phyloP scores from a whole-genome alignment of 163 green algal genomes.

The Scenedesmus sp. region DNA sequence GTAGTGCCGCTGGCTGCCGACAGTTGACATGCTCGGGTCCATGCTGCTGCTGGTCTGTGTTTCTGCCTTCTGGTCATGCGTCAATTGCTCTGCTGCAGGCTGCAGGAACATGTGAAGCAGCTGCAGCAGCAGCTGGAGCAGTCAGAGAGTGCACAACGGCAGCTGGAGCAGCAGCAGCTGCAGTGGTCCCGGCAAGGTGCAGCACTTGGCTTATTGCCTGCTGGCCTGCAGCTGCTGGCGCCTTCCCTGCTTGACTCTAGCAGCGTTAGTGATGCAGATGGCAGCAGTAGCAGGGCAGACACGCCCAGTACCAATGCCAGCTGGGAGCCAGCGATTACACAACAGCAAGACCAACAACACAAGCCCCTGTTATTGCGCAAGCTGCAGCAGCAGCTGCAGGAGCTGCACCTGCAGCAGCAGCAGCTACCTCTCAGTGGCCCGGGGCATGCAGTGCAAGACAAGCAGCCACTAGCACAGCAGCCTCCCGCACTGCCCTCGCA shows the following conservation, averaged over 20 bases:
- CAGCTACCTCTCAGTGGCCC: background rate
- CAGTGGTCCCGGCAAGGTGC: background rate
- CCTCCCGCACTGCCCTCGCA: no score
- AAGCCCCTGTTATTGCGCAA: background rate
- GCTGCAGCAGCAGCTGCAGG: slow-evolving; percentile 17
- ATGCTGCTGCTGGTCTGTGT: background rate
- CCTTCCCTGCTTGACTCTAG: background rate
- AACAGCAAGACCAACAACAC: slow-evolving; percentile 3
- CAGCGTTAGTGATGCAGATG: background rate
- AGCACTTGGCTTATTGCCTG: background rate
- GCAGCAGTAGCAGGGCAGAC: background rate
- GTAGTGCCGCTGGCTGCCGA: no score
- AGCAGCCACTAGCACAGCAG: no score
- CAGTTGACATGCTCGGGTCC: background rate
- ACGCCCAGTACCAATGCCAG: background rate
- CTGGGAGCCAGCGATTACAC: background rate
- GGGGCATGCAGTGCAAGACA: background rate
- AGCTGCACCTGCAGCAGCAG: background rate
- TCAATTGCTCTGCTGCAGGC: background rate
- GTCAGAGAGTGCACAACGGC: background rate
- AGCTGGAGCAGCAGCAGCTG: background rate
- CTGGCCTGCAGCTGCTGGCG: background rate
- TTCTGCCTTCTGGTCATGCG: background rate
- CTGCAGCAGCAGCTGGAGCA: slow-evolving; percentile 4
- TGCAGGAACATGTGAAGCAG: slow-evolving; percentile 22